Conservation (phyloP, 2,329 filamentous ascomycete species). For the Calonectria multiphialidica region DNA sequence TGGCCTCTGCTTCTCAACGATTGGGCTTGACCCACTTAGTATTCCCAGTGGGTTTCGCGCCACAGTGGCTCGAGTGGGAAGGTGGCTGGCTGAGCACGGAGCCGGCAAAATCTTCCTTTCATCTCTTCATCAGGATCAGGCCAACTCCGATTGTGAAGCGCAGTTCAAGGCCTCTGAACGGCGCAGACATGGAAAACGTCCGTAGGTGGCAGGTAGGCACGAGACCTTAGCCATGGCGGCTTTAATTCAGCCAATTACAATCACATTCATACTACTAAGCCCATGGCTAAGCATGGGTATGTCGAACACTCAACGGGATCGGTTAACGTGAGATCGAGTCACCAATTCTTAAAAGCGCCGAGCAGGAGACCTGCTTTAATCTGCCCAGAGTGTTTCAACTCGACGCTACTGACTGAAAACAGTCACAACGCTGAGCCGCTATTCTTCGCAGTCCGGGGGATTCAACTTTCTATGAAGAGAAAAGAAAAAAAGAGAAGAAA, state of each 20-base stretch:
- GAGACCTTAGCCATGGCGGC: background rate
- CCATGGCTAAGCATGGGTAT: slow-evolving; percentile 45
- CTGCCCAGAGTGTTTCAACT: slow-evolving; percentile 72
- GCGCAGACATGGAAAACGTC: background rate
- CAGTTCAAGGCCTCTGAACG: background rate
- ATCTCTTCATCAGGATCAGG: background rate
- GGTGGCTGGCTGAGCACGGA: slow-evolving; percentile 1
- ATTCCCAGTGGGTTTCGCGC: slow-evolving; percentile 1
- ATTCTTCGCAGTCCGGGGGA: slow-evolving; percentile 66
- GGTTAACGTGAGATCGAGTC: slow-evolving; percentile 67
- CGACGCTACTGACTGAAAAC: slow-evolving; percentile 53
- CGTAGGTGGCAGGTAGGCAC: background rate
- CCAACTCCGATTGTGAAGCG: background rate
- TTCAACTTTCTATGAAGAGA: slow-evolving; percentile 68
- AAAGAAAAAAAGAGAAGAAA: slow-evolving; percentile 42
- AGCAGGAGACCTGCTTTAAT: slow-evolving; percentile 57
- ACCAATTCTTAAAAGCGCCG: slow-evolving; percentile 75
- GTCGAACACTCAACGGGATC: slow-evolving; percentile 75
- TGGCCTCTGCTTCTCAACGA: slow-evolving; percentile 38
- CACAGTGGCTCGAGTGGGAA: slow-evolving; percentile 2
- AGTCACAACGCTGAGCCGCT: slow-evolving; percentile 62
- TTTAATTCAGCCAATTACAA: background rate
- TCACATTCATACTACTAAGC: background rate
- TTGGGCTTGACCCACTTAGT: slow-evolving; percentile 37
- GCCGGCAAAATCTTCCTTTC: background rate